Conservation (phyloP, 225 moss, liverwort and hornwort genomes). For the Thuidium tamariscinum region DNA sequence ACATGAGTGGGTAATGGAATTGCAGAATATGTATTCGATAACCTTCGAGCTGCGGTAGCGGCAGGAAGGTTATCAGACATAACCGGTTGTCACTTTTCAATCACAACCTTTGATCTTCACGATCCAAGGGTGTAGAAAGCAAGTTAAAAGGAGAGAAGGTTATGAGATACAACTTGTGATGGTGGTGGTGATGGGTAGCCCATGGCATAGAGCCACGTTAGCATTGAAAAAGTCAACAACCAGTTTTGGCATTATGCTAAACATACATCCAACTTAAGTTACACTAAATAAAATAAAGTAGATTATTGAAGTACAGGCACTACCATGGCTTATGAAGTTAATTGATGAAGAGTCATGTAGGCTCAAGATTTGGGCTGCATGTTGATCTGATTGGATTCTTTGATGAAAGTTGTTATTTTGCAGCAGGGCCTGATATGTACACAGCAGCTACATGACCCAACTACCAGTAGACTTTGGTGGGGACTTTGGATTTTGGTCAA, state of each 20-base stretch:
- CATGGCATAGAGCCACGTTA: too few species aligned
- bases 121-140: too few species aligned
- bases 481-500: neutral
- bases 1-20: neutral
- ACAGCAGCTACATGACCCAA: neutral
- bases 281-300: neutral
- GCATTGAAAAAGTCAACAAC: too few species aligned
- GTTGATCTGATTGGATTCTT: neutral
- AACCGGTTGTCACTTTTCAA: too few species aligned
- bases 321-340: neutral
- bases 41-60: too few species aligned
- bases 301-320: neutral
- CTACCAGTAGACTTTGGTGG: neutral
- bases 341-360: neutral
- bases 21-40: too few species aligned
- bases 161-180: too few species aligned
- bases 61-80: too few species aligned
- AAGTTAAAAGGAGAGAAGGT: too few species aligned
- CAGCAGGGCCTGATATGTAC: neutral
- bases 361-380: neutral
- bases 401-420: neutral
- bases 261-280: neutral
- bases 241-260: neutral
- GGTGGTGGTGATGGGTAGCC: too few species aligned
- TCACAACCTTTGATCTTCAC: too few species aligned